Base-by-base conservation (phyloP, 108 stramenopile genomes). In the Cyclotella baltica region DNA sequence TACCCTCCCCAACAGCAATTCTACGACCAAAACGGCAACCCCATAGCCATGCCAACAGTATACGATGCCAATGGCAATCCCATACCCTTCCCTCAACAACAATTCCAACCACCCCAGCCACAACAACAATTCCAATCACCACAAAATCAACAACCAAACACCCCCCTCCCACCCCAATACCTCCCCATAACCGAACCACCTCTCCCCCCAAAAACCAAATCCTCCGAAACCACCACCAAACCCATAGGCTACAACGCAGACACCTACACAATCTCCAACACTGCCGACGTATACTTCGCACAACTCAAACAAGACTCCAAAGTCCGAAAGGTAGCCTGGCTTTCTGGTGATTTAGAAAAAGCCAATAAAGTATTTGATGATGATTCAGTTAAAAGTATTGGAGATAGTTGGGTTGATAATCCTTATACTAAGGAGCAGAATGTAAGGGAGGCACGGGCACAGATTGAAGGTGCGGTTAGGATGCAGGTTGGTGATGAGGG, bases 261-360 rank as follows among this genome's bases (percentile, higher is more conserved):
- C 77, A 85, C 92, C 2, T 90, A 89, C 76, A 56, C 80, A 43
- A 90, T 95, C 80, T 67, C 88, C 28, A 95, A 95, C 72, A 88
- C 88, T 5, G 81, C 94, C 57, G 94, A 95, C 64, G 66, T 95
- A 37, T 95, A 95, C 80, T 92, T 95, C 80, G 94, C 92, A 4
- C 91, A 92, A 52, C 80, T 95, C 56, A 95, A 95, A 74, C 86
- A 88, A 52, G 94, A 95, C 78, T 92, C 91, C 13, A 82, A 87
- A 15, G 86, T 91, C 43, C 81, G 94, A 15, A 91, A 81, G 11
- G 38, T 78, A 19, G 94, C 92, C 31, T 73, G 92, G 63, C 20
- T 77, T 33, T 29, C 51, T 20, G 94, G 92, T 16, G 89, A 95
- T 67, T 61, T 47, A 0, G 88, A 91, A 37, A 55, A 69, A 19